Evolutionary conservation across 495 filamentous ascomycete genomes (phyloP).

Genomic region (Tirmania nivea): DNA sequence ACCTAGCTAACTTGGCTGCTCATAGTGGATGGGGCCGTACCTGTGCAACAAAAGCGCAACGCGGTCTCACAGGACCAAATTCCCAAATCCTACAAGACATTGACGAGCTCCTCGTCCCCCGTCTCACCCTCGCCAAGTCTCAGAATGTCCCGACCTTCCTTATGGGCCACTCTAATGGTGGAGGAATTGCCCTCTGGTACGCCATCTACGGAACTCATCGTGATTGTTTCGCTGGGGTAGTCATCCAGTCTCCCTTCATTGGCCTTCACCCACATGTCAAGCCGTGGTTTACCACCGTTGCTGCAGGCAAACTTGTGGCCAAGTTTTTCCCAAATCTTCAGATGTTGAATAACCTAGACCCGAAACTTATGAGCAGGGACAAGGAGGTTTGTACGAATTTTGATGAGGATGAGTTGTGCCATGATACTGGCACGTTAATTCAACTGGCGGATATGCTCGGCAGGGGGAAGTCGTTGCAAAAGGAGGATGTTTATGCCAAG

Average conservation of each 20-base stretch:
- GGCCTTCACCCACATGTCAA: constrained; percentile 38
- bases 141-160: constrained; percentile 45
- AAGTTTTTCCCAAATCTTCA: constrained; percentile 36
- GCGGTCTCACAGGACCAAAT: constrained; percentile 52
- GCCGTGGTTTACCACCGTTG: constrained; percentile 35
- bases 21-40: constrained; percentile 33
- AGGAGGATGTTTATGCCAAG: constrained; percentile 18
- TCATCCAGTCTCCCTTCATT: constrained; percentile 41
- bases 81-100: constrained; percentile 51
- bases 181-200: constrained; percentile 42
- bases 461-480: constrained; percentile 29
- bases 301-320: constrained; percentile 39
- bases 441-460: constrained; percentile 55
- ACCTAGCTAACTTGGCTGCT: constrained; percentile 27
- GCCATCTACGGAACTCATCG: constrained; percentile 17
- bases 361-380: constrained; percentile 40
- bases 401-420: constrained; percentile 41
- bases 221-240: constrained; percentile 16
- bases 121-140: constrained; percentile 16
- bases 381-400: constrained; percentile 32
- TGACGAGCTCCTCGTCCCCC: constrained; percentile 37
- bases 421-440: constrained; percentile 60
- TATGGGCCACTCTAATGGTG: constrained; percentile 69
- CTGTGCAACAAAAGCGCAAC: constrained; percentile 24
- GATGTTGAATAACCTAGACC: constrained; percentile 36